Percentiles rank a stretch among this genome's conserved stretches.
Evolutionary conservation across 192 early-diverging fungal species (phyloP).

Genomic region (Entomortierella lignicola): DNA sequence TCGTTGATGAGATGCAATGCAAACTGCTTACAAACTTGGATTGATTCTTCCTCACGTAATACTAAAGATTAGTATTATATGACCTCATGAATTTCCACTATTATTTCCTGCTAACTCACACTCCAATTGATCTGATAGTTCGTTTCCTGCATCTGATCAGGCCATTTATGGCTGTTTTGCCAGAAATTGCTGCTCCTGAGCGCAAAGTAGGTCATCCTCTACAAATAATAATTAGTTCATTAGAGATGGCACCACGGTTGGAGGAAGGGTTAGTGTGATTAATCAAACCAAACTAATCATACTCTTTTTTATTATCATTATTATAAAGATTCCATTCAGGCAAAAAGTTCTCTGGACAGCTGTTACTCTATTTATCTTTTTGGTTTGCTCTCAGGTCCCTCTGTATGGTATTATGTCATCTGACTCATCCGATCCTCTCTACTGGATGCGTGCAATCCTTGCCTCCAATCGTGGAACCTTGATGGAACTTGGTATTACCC

Average conservation of each 20-base stretch:
- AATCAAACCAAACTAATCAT: too few species aligned
- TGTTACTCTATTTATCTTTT: slow-evolving; percentile 98
- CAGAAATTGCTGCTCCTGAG: slow-evolving; percentile 97
- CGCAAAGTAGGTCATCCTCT: slow-evolving; percentile 78
- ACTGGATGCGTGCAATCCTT: slow-evolving; percentile 99
- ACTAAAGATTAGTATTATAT: too few species aligned
- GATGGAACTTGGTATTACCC: slow-evolving; percentile 99
- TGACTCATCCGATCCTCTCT: slow-evolving; percentile 98
- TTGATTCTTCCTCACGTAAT: too few species aligned
- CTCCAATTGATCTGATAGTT: slow-evolving; percentile 63
- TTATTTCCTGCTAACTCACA: neutral
- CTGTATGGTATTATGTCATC: slow-evolving; percentile 99
- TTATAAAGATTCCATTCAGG: slow-evolving; percentile 87
- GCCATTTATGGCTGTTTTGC: slow-evolving; percentile 98
- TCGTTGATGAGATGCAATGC: neutral
- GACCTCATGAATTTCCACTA: too few species aligned
- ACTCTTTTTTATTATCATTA: neutral
- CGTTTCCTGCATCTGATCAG: slow-evolving; percentile 95
- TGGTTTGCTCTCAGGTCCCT: slow-evolving; percentile 99
- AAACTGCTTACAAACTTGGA: neutral
- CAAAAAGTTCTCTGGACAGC: slow-evolving; percentile 99
- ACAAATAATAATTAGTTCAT: neutral
- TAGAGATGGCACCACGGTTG: neutral
- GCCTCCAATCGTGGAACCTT: slow-evolving; percentile 99
- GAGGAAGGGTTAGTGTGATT: neutral